Percentiles rank a stretch among this genome's conserved stretches.
Evolutionary conservation across 805 yeast genomes (phyloP).

Genomic region (Candida broadrunensis): DNA sequence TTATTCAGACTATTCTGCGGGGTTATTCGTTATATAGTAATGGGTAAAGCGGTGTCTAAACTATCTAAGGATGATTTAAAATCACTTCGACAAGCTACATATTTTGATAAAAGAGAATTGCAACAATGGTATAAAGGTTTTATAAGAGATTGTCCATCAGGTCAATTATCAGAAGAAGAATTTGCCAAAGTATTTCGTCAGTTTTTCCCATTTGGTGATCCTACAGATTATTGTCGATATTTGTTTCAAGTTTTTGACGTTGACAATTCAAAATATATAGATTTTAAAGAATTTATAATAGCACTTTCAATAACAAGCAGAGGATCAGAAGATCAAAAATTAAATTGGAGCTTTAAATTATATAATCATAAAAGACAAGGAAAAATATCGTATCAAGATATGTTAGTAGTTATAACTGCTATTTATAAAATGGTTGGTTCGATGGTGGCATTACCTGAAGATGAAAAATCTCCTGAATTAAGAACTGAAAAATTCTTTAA

Average conservation of each 20-base stretch:
- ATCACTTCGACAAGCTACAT: conserved; percentile 78
- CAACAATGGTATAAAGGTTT: conserved; percentile 99
- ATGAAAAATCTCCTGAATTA: conserved; percentile 88
- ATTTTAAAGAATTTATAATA: conserved; percentile 87
- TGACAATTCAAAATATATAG: conserved; percentile 76
- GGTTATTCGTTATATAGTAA: too few relatives aligned
- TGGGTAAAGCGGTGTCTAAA: conserved; percentile 96
- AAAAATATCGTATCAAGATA: conserved; percentile 68
- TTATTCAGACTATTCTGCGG: too few relatives aligned
- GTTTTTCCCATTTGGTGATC: conserved; percentile 98
- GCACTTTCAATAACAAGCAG: conserved; percentile 85
- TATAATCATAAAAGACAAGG: conserved; percentile 86
- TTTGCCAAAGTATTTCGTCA: conserved; percentile 91
- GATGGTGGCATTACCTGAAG: conserved; percentile 84
- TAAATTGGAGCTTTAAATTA: conserved; percentile 84
- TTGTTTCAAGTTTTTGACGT: conserved; percentile 87
- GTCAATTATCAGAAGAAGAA: conserved; percentile 82
- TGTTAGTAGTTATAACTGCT: conserved; percentile 74
- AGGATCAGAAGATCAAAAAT: conserved; percentile 79
- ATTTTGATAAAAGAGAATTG: conserved; percentile 87
- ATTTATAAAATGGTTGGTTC: conserved; percentile 95
- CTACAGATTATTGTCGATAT: conserved; percentile 83
- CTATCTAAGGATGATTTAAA: conserved; percentile 86
- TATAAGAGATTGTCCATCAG: conserved; percentile 88
- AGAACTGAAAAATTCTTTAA: conserved; percentile 80